Base-by-base conservation (phyloP, 2,329 filamentous ascomycete species). In the Hypoxylon rubiginosum region DNA sequence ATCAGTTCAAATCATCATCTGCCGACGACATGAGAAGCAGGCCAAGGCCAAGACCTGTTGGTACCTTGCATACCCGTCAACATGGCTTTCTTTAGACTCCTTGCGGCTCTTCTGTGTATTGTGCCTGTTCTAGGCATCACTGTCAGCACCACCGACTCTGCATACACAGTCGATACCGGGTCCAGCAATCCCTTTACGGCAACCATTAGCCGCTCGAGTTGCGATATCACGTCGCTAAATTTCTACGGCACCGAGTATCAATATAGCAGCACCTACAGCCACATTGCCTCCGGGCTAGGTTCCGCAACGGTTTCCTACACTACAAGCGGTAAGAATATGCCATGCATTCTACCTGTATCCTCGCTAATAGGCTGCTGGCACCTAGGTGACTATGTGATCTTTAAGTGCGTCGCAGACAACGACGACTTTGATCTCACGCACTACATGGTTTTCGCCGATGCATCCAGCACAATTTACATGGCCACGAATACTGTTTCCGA, bases 231-330 rank as follows among this genome's bases (percentile, higher is more conserved):
- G 1, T 86, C 84, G 0, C 81, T 88, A 58, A 77, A 81, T 17
- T 87, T 81, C 71, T 80, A 82, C 39, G 81, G 82, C 50, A 79
- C 81, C 19, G 83, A 88, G 61, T 79, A 85, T 15, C 85, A 87
- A 71, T 85, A 85, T 53, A 69, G 77, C 2, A 73, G 77, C 43
- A 82, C 79, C 41, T 78, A 76, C 1, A 85, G 84, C 28, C 85
- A 87, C 53, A 87, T 88, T 43, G 80, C 79, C 9, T 87, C 85
- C 11, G 85, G 85, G 3, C 77, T 88, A 13, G 85, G 85, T 13
- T 78, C 77, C 28, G 82, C 83, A 1, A 83, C 79, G n/a, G 84
- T 87, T 1, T 80, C 78, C 53, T 82, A 73, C 67, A 79, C 71
- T 51, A 66, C 68, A 1, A 71, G 70, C 52, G 73, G 73, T 74